Percentiles rank a stretch among this genome's conserved stretches.
Conservation (phyloP, 2,329 filamentous ascomycete species). For the Neopestalotiopsis clavispora region DNA sequence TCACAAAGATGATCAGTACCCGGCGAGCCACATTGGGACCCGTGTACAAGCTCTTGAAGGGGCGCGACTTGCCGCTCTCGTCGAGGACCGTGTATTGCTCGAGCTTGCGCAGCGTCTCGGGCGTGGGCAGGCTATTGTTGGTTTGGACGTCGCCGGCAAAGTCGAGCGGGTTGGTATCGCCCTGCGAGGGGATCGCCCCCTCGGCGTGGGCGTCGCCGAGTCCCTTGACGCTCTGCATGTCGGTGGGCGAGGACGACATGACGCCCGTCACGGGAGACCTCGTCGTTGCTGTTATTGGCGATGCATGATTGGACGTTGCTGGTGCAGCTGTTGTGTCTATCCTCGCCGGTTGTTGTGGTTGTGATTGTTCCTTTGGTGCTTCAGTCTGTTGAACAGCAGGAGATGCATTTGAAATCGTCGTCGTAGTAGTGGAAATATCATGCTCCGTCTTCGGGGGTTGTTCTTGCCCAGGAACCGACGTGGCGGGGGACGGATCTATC, state of each 20-base stretch:
- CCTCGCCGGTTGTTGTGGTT: neutral
- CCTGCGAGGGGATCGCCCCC: conserved; percentile 19
- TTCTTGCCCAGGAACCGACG: neutral
- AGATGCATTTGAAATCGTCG: neutral
- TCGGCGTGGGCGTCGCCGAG: conserved; percentile 9
- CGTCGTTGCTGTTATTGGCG: neutral
- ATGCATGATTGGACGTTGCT: neutral
- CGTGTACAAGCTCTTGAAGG: conserved; percentile 68
- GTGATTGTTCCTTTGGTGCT: neutral
- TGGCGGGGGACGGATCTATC: neutral
- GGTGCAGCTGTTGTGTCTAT: conserved; percentile 1
- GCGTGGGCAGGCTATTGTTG: conserved; percentile 59
- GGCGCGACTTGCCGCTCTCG: conserved; percentile 59
- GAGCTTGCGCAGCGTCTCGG: conserved; percentile 53
- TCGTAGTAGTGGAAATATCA: neutral
- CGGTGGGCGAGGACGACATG: neutral
- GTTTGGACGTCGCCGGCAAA: conserved; percentile 62
- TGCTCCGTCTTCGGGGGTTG: neutral
- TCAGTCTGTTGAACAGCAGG: neutral
- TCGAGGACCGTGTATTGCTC: conserved; percentile 65
- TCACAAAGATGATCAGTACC: conserved; percentile 74
- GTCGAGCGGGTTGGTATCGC: conserved; percentile 49
- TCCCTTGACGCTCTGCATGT: conserved; percentile 10
- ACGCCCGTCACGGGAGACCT: neutral
- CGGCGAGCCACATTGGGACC: conserved; percentile 58